Conservation (phyloP, 2,329 filamentous ascomycete species). For the Claviceps maximensis region DNA sequence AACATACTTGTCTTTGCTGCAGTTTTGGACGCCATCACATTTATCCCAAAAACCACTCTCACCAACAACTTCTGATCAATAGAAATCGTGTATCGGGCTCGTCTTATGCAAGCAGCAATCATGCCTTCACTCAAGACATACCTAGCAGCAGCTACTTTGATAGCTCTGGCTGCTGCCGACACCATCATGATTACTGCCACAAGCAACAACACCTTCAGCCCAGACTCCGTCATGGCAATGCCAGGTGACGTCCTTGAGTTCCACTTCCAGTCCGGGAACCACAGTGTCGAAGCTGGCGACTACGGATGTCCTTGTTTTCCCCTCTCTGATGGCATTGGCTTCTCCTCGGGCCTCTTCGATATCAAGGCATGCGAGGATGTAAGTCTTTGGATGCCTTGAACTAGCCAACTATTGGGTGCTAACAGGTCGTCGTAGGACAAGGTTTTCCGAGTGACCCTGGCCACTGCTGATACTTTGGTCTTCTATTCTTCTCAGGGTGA, state of each 20-base stretch:
- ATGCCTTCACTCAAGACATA: slow-evolving; percentile 19
- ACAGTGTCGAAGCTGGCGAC: slow-evolving; percentile 24
- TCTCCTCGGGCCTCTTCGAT: slow-evolving; percentile 24
- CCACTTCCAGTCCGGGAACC: slow-evolving; percentile 23
- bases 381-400: not conserved
- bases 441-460: slow-evolving; percentile 22
- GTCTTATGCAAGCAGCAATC: not conserved
- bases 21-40: not conserved
- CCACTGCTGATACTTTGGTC: slow-evolving; percentile 19
- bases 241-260: slow-evolving; percentile 24
- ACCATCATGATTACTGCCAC: slow-evolving; percentile 22
- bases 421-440: slow-evolving; percentile 14
- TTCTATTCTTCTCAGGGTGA: slow-evolving; percentile 27
- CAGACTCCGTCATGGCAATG: slow-evolving; percentile 18
- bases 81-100: not conserved
- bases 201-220: slow-evolving; percentile 20
- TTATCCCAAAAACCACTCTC: not conserved
- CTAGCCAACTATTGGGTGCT: not conserved
- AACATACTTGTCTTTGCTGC: not conserved
- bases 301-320: slow-evolving; percentile 24
- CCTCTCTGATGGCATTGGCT: slow-evolving; percentile 18
- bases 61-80: not conserved
- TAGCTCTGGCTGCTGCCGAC: slow-evolving; percentile 15
- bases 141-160: slow-evolving; percentile 13
- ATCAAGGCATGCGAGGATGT: slow-evolving; percentile 18